Conservation (phyloP, 805 yeast genomes). For the Yarrowia sp. region DNA sequence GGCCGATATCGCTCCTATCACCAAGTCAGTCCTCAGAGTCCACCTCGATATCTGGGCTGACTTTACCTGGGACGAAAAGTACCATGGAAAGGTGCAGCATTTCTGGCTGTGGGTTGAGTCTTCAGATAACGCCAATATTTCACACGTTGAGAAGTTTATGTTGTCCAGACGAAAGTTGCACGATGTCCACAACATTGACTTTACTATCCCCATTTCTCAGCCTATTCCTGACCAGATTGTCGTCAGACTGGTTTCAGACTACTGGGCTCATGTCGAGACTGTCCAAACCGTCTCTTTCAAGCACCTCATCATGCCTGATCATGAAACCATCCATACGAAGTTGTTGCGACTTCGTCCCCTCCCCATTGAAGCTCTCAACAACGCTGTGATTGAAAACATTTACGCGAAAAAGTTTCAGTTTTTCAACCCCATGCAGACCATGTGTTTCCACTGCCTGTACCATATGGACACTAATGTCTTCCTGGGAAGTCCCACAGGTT, state of each 20-base stretch:
- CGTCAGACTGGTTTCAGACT: slow-evolving; percentile 74
- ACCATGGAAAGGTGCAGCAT: slow-evolving; percentile 79
- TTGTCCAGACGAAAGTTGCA: slow-evolving; percentile 57
- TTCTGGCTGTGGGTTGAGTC: slow-evolving; percentile 95
- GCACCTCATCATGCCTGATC: slow-evolving; percentile 82
- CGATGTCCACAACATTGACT: slow-evolving; percentile 70
- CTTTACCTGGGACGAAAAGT: slow-evolving; percentile 78
- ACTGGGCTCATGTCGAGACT: slow-evolving; percentile 86
- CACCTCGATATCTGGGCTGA: slow-evolving; percentile 69
- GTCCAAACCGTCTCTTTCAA: slow-evolving; percentile 79
- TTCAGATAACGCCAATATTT: slow-evolving; percentile 64
- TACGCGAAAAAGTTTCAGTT: slow-evolving; percentile 69
- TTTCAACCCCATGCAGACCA: slow-evolving; percentile 98
- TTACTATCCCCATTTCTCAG: slow-evolving; percentile 86
- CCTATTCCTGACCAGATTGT: slow-evolving; percentile 89
- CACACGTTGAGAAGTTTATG: slow-evolving; percentile 81
- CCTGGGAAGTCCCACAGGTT: slow-evolving; percentile 98
- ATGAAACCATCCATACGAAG: slow-evolving; percentile 81
- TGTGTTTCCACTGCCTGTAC: slow-evolving; percentile 88
- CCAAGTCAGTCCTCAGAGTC: slow-evolving; percentile 79
- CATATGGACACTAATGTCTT: slow-evolving; percentile 75
- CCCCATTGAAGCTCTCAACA: slow-evolving; percentile 76
- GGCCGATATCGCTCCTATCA: slow-evolving; percentile 85
- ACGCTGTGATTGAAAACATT: slow-evolving; percentile 62
- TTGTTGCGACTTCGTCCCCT: slow-evolving; percentile 79